Base-by-base conservation (phyloP, 2,329 filamentous ascomycete species). In the Exophiala aquamarina region DNA sequence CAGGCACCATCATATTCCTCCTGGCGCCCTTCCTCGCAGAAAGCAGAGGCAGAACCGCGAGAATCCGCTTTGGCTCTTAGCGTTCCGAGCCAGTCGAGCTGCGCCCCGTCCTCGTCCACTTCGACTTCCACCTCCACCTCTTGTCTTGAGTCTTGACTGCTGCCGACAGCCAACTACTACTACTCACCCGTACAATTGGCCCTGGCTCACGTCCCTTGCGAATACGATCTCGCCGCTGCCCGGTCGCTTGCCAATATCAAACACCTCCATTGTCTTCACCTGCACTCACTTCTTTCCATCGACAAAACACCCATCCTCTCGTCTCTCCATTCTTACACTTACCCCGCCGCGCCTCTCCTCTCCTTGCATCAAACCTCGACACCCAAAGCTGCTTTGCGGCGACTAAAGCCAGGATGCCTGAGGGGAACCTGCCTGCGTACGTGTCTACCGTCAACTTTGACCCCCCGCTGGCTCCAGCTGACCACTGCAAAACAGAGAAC, bases 371-470 rank as follows among this genome's bases (percentile, higher is more conserved):
- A 41, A 32, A 50, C 43, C 32, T 47, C 41, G 21, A 13, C 35
- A 21, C 29, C 31, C 38, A 14, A 35, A 38, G 34, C 44, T 51
- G 41, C 39, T 37, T 37, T 33, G 43, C 32, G 44, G 56, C 44
- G 41, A 46, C 44, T 43, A 34, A 29, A 41, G 37, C 35, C 47
- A 53, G 26, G 39, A 65, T 62, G 58, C 76, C 77, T 69, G 80
- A 83, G 66, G 75, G 79, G 55, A 81, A 80, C 70, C 72, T 82
- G 62, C 78, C 82, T 62, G 71, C 76, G 82, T 85, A 72, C 72
- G 82, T 51, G 32, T 39, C 23, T 29, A 50, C 56, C 53, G 59
- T n/a, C n/a, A 26, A 26, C 23, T 11, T n/a, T n/a, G n/a, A 26
- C 23, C 23, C 11, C 23, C 23, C 11, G 6, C 11, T 26, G 23